Evolutionary conservation across 2,329 filamentous ascomycete species (phyloP).

Genomic region (Claviceps pazoutovae): DNA sequence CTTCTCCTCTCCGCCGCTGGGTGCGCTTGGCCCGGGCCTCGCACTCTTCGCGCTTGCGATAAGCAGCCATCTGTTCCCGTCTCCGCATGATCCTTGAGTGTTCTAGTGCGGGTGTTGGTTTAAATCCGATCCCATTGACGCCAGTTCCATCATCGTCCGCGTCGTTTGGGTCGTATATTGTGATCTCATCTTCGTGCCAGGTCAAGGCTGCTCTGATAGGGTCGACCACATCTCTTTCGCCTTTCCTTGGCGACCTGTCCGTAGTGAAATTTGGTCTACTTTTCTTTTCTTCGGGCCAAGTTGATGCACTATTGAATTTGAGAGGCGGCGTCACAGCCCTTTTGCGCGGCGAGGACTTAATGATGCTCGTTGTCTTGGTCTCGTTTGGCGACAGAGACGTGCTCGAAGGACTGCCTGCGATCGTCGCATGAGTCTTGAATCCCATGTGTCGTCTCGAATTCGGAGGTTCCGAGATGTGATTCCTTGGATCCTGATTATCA

Average conservation of each 20-base stretch:
- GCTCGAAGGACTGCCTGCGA: background rate
- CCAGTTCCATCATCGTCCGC: slow-evolving; percentile 53
- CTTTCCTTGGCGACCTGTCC: slow-evolving; percentile 8
- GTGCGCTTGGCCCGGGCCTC: slow-evolving; percentile 44
- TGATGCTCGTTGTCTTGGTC: slow-evolving; percentile 6
- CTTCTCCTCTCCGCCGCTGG: slow-evolving; percentile 30
- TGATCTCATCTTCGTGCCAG: slow-evolving; percentile 57
- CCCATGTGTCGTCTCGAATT: background rate
- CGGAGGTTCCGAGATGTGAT: background rate
- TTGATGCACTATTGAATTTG: slow-evolving; percentile 13
- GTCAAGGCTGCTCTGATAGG: slow-evolving; percentile 46
- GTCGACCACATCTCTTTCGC: slow-evolving; percentile 30
- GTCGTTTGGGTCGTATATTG: slow-evolving; percentile 49
- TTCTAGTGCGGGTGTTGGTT: slow-evolving; percentile 46
- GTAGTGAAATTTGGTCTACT: background rate
- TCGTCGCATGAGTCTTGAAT: background rate
- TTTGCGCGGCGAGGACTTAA: slow-evolving; percentile 21
- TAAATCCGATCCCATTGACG: slow-evolving; percentile 55
- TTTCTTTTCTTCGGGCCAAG: slow-evolving; percentile 7
- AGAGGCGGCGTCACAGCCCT: slow-evolving; percentile 26
- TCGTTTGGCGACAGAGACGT: background rate
- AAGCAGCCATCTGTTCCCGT: slow-evolving; percentile 47
- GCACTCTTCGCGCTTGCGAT: slow-evolving; percentile 44
- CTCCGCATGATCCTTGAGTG: slow-evolving; percentile 42
- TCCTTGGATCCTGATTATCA: background rate